Percentiles rank a stretch among this genome's conserved stretches.
These are phyloP conservation scores for Eustoma russellianum DNA, from an alignment of 257 asterid genomes.

Conservation along the genomic window DNA sequence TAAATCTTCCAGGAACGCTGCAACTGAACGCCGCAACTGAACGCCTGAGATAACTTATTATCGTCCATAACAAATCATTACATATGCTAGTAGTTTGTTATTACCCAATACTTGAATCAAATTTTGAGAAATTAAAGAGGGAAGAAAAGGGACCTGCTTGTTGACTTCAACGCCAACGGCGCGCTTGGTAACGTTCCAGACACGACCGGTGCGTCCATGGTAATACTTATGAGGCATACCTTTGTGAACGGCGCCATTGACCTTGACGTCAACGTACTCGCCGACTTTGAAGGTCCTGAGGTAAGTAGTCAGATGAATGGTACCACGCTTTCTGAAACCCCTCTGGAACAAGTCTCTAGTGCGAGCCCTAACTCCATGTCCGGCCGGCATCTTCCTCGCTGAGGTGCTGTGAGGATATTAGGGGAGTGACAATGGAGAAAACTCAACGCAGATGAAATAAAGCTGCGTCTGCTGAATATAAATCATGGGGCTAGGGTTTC, in stretches of 20 bases:
- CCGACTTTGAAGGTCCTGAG: constrained; percentile 24
- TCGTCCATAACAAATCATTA: too few species aligned
- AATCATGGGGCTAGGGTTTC: too few species aligned
- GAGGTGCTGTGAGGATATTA: not conserved
- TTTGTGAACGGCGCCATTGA: constrained; percentile 38
- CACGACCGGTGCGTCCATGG: constrained; percentile 42
- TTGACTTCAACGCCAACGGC: constrained; percentile 42
- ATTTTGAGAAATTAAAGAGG: not conserved
- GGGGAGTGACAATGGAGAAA: not conserved
- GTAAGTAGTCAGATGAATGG: constrained; percentile 22
- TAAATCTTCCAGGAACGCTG: too few species aligned
- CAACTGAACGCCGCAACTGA: too few species aligned
- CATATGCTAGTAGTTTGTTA: too few species aligned
- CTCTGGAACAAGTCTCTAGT: constrained; percentile 28
- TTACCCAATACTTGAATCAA: too few species aligned
- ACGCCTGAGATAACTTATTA: too few species aligned
- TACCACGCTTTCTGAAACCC: constrained; percentile 33
- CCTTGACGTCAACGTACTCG: constrained; percentile 39
- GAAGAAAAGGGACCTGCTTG: constrained; percentile 22
- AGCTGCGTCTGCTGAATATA: not conserved
- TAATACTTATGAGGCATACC: constrained; percentile 40
- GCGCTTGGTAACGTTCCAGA: constrained; percentile 42
- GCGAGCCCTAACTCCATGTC: constrained; percentile 34
- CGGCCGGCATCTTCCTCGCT: constrained; percentile 38
- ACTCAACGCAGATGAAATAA: not conserved